Evolutionary conservation across 768 basidiomycete species (phyloP).

Genomic region (Clitopilus passeckerianus): DNA sequence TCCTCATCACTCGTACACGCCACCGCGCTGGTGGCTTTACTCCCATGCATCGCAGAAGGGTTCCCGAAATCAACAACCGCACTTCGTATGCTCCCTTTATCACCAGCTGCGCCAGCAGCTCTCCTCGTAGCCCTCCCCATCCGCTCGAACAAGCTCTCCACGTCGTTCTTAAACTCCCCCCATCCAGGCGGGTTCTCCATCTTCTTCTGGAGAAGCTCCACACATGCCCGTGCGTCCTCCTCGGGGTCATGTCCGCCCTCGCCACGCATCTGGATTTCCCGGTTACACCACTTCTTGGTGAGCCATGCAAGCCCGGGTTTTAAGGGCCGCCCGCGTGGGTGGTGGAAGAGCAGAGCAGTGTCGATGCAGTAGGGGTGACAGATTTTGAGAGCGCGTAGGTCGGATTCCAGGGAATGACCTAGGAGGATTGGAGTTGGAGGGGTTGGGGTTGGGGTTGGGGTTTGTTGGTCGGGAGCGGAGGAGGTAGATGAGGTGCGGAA

Average conservation of each 20-base stretch:
- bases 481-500: too few species aligned
- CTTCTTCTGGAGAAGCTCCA: slow-evolving; percentile 83
- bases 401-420: slow-evolving; percentile 95
- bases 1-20: slow-evolving; percentile 77
- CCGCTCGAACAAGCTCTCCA: slow-evolving; percentile 86
- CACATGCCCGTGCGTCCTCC: slow-evolving; percentile 87
- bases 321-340: slow-evolving; percentile 88
- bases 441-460: slow-evolving; percentile 14
- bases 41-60: slow-evolving; percentile 77
- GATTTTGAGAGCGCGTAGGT: slow-evolving; percentile 83
- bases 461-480: too few species aligned
- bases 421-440: slow-evolving; percentile 70
- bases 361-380: slow-evolving; percentile 88
- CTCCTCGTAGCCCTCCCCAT: slow-evolving; percentile 50
- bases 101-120: slow-evolving; percentile 23
- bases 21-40: slow-evolving; percentile 73
- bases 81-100: slow-evolving; percentile 36
- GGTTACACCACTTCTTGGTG: slow-evolving; percentile 86
- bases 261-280: slow-evolving; percentile 83
- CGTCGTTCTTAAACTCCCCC: slow-evolving; percentile 82
- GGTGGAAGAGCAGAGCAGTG: slow-evolving; percentile 85
- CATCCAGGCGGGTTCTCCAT: slow-evolving; percentile 72
- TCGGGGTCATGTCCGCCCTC: slow-evolving; percentile 91
- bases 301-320: slow-evolving; percentile 98
- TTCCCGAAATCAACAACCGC: slow-evolving; percentile 87